These are phyloP conservation scores for Debaryomycetaceae sp. DNA, from an alignment of 1,139 yeast species.

Conservation along the genomic window DNA sequence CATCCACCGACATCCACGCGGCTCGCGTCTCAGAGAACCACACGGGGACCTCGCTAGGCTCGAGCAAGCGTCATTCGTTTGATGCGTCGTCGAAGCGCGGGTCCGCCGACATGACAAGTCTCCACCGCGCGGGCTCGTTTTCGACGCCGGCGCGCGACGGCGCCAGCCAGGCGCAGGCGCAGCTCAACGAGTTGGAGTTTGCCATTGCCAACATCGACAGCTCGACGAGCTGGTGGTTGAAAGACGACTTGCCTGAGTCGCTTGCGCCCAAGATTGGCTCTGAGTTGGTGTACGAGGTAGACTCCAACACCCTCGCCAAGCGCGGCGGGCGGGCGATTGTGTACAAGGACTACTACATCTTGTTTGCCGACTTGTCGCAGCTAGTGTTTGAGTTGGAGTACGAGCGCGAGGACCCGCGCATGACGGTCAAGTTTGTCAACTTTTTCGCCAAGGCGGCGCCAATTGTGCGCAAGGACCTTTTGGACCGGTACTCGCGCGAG, in stretches of 20 bases:
- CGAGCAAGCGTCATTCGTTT: constrained; percentile 10
- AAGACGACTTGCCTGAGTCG: constrained; percentile 55
- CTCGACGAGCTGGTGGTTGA: constrained; percentile 61
- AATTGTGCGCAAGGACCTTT: constrained; percentile 37
- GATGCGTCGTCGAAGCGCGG: constrained; percentile 11
- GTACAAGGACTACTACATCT: constrained; percentile 65
- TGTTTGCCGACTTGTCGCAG: constrained; percentile 73
- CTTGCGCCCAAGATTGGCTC: constrained; percentile 40
- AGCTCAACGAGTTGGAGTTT: constrained; percentile 22
- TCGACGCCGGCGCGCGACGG: constrained; percentile 12
- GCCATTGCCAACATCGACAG: constrained; percentile 33
- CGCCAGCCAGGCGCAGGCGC: constrained; percentile 27
- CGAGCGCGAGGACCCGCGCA: constrained; percentile 52
- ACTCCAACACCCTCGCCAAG: constrained; percentile 49
- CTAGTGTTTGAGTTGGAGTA: constrained; percentile 54
- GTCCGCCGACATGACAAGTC: constrained; percentile 13
- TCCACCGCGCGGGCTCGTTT: constrained; percentile 12
- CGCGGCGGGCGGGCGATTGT: constrained; percentile 52
- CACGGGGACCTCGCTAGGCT: constrained; percentile 24
- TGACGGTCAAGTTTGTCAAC: constrained; percentile 46
- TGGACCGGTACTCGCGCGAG: constrained; percentile 47
- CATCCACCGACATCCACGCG: constrained; percentile 3
- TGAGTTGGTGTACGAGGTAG: constrained; percentile 62
- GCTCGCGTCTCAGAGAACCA: constrained; percentile 14
- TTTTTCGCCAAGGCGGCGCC: constrained; percentile 44